Evolutionary conservation across 352 stramenopile species (phyloP).

Genomic region (Phytophthora megakarya): DNA sequence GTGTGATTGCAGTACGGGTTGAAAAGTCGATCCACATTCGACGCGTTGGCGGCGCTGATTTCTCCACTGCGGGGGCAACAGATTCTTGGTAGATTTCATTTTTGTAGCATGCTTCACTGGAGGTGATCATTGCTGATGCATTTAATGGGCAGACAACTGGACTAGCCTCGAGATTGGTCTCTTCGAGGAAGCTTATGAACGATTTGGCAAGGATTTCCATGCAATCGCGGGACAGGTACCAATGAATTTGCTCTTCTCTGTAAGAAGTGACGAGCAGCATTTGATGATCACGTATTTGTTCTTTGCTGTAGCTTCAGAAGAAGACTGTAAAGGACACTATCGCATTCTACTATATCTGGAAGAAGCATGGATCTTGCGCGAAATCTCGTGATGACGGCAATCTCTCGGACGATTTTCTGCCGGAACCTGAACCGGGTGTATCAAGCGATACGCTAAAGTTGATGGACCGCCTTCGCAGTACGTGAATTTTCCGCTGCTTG

Average conservation of each 20-base stretch:
- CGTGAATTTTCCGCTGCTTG: slow-evolving; percentile 6
- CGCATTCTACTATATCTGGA: slow-evolving; percentile 89
- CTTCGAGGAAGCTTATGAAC: slow-evolving; percentile 81
- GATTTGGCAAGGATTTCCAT: slow-evolving; percentile 81
- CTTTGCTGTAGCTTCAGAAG: slow-evolving; percentile 48
- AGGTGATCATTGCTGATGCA: slow-evolving; percentile 9
- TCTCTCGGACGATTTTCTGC: slow-evolving; percentile 52
- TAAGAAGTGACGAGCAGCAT: background rate
- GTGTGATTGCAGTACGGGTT: slow-evolving; percentile 61
- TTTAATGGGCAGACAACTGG: slow-evolving; percentile 64
- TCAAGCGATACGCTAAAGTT: slow-evolving; percentile 62
- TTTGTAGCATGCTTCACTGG: background rate
- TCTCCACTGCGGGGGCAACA: slow-evolving; percentile 70
- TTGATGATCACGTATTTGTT: slow-evolving; percentile 2
- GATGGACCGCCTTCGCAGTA: slow-evolving; percentile 69
- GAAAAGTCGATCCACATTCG: slow-evolving; percentile 68
- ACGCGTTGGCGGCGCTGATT: slow-evolving; percentile 64
- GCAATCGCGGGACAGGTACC: slow-evolving; percentile 69
- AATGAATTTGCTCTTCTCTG: background rate
- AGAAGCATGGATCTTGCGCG: slow-evolving; percentile 66
- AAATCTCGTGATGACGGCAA: slow-evolving; percentile 44
- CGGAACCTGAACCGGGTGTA: slow-evolving; percentile 57
- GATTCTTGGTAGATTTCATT: slow-evolving; percentile 57
- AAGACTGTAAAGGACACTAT: slow-evolving; percentile 76
- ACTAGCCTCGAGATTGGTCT: slow-evolving; percentile 69